Percentiles rank a stretch among this genome's conserved stretches.
These are phyloP conservation scores for Saccharata proteae DNA, from an alignment of 2,329 filamentous ascomycete species.

Conservation along the genomic window DNA sequence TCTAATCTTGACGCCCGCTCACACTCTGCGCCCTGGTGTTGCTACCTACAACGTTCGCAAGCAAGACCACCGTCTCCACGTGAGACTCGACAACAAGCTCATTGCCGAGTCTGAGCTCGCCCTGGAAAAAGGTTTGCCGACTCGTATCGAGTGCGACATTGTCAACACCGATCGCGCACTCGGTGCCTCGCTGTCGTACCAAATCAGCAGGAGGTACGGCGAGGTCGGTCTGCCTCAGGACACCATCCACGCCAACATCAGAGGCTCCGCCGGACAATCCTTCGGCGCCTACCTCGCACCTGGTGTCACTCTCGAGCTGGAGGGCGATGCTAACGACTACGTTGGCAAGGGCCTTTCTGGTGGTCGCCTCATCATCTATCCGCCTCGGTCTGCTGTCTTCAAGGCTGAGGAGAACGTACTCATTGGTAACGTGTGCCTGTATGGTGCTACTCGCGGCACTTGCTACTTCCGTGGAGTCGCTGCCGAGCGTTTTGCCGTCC, in stretches of 20 bases:
- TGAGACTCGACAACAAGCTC: constrained; percentile 91
- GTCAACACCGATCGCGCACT: constrained; percentile 93
- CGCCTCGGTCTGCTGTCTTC: constrained; percentile 78
- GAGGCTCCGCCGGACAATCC: constrained; percentile 90
- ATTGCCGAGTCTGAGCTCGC: constrained; percentile 92
- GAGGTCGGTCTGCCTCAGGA: constrained; percentile 81
- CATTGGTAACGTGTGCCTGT: constrained; percentile 88
- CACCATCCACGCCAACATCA: constrained; percentile 91
- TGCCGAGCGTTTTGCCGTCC: constrained; percentile 90
- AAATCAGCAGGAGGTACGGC: constrained; percentile 85
- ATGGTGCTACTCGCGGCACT: constrained; percentile 80
- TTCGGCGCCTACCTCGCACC: constrained; percentile 91
- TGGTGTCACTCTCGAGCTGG: constrained; percentile 86
- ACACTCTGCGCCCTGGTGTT: constrained; percentile 85
- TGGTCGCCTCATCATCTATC: constrained; percentile 86
- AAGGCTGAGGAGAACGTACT: constrained; percentile 94
- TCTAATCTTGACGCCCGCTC: constrained; percentile 86
- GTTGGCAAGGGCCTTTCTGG: constrained; percentile 93
- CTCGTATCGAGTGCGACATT: constrained; percentile 87
- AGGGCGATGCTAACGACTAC: constrained; percentile 94
- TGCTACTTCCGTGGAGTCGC: constrained; percentile 97
- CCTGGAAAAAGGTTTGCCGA: constrained; percentile 85
- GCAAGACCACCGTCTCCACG: constrained; percentile 89
- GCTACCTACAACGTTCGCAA: constrained; percentile 97
- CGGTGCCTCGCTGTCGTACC: constrained; percentile 89